Evolutionary conservation across 441 rosid genomes (phyloP), one percentile per base, ranked within the genome.

Genomic region (Syzygium syzygioides): DNA sequence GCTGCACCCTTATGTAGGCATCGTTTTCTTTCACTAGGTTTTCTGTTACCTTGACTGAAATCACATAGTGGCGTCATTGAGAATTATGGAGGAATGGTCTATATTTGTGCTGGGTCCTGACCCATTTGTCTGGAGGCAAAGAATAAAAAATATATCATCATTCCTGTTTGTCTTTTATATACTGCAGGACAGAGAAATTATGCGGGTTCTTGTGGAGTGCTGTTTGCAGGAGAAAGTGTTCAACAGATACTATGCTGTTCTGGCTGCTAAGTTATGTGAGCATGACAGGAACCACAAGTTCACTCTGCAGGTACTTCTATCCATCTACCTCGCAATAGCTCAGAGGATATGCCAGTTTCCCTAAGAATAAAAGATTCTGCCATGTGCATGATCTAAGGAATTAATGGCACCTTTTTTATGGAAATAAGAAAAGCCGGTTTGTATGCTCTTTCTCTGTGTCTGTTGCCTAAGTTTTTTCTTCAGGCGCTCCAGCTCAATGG

Each of bases 141-240:
- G 53, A 76, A 41, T 76, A 3, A 7, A 10, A n/a, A 52, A 76
- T 41, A 76, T 76, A 76, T 41, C 83, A 76, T 76, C 52, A 76
- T 23, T 76, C 52, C 52, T 76, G 52, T 76, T 76, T 41, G 83
- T 55, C 41, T 79, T 76, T 19, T 23, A 68, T 62, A 45, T 37
- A 57, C 83, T 87, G 79, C 97, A 96, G 95, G 98, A 98, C 91
- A 94, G 98, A 91, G 99, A 96, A 90, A 95, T 98, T 90, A 91
- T 98, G 92, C 92, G 99, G 89, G 99, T 98, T 88, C 94, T 98
- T 53, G 90, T 96, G 64, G 98, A 95, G 55, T 98, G 99, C 86
- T 98, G 99, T 92, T 93, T 96, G 90, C 98, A 96, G 90, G 99
- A 96, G 93, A 93, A 94, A 91, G 93, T 91, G 14, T 98, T 98